Evolutionary conservation across 116 monocot genomes (phyloP).

Genomic region (Cymodocea nodosa): DNA sequence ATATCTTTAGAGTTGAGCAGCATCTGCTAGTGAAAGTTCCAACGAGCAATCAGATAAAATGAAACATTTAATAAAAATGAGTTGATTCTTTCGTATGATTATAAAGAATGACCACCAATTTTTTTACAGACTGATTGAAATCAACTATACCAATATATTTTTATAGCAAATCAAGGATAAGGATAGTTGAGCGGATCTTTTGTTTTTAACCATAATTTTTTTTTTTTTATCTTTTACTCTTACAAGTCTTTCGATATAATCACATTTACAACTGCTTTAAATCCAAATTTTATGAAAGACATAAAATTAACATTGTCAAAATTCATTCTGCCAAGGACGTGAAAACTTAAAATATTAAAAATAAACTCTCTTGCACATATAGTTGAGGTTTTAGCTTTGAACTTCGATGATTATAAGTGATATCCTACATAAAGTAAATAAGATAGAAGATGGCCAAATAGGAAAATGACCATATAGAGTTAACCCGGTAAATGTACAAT

Average conservation of each 20-base stretch:
- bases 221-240: no score
- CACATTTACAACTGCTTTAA: no score
- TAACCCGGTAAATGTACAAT: neutral
- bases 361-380: neutral
- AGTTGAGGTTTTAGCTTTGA: no score
- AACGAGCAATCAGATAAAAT: neutral
- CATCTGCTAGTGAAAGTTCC: constrained; percentile 20
- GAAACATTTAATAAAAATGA: neutral
- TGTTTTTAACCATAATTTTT: no score
- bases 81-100: neutral
- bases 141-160: neutral
- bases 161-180: neutral
- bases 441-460: neutral
- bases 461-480: neutral
- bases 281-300: no score
- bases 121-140: neutral
- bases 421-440: neutral
- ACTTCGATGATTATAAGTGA: no score
- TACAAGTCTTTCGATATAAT: no score
- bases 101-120: neutral
- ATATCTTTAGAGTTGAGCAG: constrained; percentile 49
- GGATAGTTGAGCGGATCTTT: no score
- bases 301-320: no score
- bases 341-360: neutral
- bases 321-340: no score